Conservation (phyloP, 371 early-diverging fungal species). For the Mortierella sp. region DNA sequence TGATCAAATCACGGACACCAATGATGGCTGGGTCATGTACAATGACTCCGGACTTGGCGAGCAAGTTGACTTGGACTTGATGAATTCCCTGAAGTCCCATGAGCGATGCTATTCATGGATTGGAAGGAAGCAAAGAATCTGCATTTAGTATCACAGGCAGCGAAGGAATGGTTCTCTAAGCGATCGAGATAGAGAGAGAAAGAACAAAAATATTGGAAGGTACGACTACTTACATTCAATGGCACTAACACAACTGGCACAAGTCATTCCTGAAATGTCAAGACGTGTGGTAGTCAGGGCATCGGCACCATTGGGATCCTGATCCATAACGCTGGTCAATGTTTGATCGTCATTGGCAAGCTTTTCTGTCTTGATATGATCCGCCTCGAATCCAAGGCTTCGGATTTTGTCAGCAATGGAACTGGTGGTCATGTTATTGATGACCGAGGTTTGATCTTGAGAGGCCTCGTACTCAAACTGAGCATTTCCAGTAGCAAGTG, state of each 20-base stretch:
- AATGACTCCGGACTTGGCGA: conserved; percentile 70
- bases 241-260: conserved; percentile 82
- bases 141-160: conserved; percentile 45
- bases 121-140: neutral
- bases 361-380: conserved; percentile 59
- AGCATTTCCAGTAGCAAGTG: conserved; percentile 59
- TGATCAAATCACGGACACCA: conserved; percentile 62
- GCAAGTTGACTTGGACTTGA: conserved; percentile 71
- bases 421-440: conserved; percentile 35
- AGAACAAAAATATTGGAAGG: conserved; percentile 7
- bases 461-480: conserved; percentile 54
- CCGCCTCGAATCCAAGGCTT: conserved; percentile 63
- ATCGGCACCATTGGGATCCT: conserved; percentile 13
- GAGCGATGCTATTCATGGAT: conserved; percentile 35
- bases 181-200: conserved; percentile 58
- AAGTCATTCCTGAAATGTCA: conserved; percentile 84
- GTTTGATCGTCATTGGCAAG: conserved; percentile 19
- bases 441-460: conserved; percentile 7
- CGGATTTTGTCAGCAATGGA: conserved; percentile 57
- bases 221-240: conserved; percentile 62
- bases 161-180: conserved; percentile 34
- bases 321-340: conserved; percentile 15
- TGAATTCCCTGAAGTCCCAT: conserved; percentile 65
- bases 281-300: conserved; percentile 55
- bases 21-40: conserved; percentile 63